A percentile compares a stretch with the other conserved stretches of the same genome.
Conservation (phyloP, 1,139 yeast genomes). For the Lodderomyces jiufengensis region DNA sequence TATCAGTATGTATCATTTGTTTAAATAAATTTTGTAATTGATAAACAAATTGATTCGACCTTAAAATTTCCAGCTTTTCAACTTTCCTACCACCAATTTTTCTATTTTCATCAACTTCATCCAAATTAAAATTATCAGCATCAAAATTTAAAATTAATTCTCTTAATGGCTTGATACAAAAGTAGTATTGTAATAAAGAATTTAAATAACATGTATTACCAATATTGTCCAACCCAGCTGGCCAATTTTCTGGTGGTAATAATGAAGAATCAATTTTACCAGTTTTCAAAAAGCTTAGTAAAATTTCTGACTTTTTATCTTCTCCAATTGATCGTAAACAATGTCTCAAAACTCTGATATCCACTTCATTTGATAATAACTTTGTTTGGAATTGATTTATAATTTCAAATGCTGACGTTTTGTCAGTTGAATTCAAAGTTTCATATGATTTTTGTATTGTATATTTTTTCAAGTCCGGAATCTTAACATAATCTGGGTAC, state of each 20-base stretch:
- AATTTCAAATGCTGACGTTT: conserved; percentile 54
- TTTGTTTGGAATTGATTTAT: conserved; percentile 51
- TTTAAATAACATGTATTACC: conserved; percentile 95
- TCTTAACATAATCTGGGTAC: conserved; percentile 30
- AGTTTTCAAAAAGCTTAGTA: conserved; percentile 48
- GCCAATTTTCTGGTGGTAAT: conserved; percentile 68
- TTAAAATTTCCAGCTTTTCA: conserved; percentile 63
- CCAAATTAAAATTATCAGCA: conserved; percentile 21
- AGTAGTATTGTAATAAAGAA: conserved; percentile 84
- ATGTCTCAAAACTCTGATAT: conserved; percentile 47
- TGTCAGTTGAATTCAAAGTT: conserved; percentile 39
- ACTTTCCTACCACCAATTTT: conserved; percentile 86
- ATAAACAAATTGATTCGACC: conserved; percentile 78
- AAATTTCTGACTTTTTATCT: conserved; percentile 48
- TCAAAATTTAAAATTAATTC: conserved; percentile 58
- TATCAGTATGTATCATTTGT: conserved; percentile 61
- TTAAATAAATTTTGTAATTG: conserved; percentile 66
- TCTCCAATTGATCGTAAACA: conserved; percentile 49
- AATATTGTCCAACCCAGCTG: conserved; percentile 88
- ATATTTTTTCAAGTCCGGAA: conserved; percentile 10
- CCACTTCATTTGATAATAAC: conserved; percentile 20
- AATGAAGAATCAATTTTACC: conserved; percentile 61
- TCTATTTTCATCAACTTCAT: conserved; percentile 28
- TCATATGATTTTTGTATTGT: conserved; percentile 35
- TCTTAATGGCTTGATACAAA: conserved; percentile 78